Conservation (phyloP, 1,284 basidiomycete genomes). For the Pholiota adiposa region DNA sequence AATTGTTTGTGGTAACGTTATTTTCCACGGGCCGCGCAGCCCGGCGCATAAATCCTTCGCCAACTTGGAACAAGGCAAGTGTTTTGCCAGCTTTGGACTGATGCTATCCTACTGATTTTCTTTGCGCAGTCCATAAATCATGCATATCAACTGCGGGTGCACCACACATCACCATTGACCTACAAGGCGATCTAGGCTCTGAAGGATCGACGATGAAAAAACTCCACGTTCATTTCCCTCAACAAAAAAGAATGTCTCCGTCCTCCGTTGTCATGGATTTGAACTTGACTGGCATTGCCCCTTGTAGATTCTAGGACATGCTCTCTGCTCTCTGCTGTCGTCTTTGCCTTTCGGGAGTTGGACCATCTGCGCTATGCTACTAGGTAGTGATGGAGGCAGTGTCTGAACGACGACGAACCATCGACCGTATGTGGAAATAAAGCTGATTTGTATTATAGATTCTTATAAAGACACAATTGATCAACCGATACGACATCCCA, state of each 20-base stretch:
- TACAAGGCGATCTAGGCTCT: neutral
- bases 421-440: neutral
- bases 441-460: neutral
- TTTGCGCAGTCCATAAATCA: neutral
- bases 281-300: neutral
- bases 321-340: neutral
- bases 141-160: neutral
- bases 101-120: neutral
- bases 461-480: neutral
- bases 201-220: neutral
- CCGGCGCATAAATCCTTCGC: neutral
- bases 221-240: neutral
- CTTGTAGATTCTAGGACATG: neutral
- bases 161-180: neutral
- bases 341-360: neutral
- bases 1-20: neutral
- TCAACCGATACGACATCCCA: neutral
- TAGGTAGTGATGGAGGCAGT: neutral
- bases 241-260: neutral
- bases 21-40: neutral
- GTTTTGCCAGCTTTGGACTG: neutral
- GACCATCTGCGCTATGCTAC: neutral
- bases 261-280: neutral
- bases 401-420: neutral
- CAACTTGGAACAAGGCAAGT: constrained; percentile 1